Conservation (phyloP, 495 filamentous ascomycete genomes). For the Chaetomium tenue region DNA sequence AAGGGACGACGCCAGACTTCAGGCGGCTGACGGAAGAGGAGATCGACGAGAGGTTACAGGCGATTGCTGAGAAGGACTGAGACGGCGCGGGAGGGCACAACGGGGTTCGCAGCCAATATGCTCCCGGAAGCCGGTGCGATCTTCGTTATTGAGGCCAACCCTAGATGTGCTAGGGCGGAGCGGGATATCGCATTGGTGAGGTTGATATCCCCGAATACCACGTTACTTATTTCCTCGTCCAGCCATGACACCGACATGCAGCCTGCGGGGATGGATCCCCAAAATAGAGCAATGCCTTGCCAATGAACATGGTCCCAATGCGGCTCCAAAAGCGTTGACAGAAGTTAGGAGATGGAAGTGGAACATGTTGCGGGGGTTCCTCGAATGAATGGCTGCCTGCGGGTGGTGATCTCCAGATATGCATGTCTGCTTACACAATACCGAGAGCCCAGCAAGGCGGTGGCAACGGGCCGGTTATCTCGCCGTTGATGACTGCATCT, state of each 20-base stretch:
- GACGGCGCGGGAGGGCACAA: slow-evolving; percentile 20
- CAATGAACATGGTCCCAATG: not conserved
- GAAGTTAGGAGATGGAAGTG: too few species aligned
- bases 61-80: slow-evolving; percentile 97
- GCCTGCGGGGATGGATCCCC: slow-evolving; percentile 21
- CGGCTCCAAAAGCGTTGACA: too few species aligned
- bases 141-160: slow-evolving; percentile 12
- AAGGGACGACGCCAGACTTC: slow-evolving; percentile 74
- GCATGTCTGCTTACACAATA: slow-evolving; percentile 7
- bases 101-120: slow-evolving; percentile 16
- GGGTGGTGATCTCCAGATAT: slow-evolving; percentile 3
- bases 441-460: not conserved
- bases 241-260: slow-evolving; percentile 26
- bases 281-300: slow-evolving; percentile 20
- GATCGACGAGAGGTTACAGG: slow-evolving; percentile 96
- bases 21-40: slow-evolving; percentile 91
- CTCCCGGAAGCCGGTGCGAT: slow-evolving; percentile 10
- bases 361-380: not conserved
- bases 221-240: slow-evolving; percentile 26
- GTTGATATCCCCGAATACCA: slow-evolving; percentile 28
- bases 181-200: slow-evolving; percentile 24
- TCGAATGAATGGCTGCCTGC: not conserved
- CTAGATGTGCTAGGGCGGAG: slow-evolving; percentile 6
- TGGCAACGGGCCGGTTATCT: not conserved
- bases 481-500: slow-evolving; percentile 10